Conservation (phyloP, 495 filamentous ascomycete species). For the Astrocystis sublimbata region DNA sequence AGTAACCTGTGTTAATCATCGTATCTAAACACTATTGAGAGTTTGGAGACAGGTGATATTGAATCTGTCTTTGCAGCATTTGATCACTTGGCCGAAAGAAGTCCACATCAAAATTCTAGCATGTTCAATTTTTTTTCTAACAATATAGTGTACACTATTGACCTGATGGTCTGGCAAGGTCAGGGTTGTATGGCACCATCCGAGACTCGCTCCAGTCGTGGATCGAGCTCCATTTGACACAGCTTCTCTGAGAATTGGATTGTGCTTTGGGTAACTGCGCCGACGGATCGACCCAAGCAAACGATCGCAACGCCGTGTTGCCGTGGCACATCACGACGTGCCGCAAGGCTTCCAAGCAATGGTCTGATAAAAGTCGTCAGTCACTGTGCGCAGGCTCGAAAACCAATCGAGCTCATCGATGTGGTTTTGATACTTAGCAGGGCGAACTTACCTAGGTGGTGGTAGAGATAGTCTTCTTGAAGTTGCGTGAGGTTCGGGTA, state of each 20-base stretch:
- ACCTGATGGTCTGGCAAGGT: background rate
- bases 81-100: no score
- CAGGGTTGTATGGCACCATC: background rate
- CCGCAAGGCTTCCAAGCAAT: constrained; percentile 22
- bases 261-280: background rate
- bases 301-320: constrained; percentile 17
- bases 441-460: constrained; percentile 18
- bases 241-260: constrained; percentile 14
- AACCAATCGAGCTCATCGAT: background rate
- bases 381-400: background rate
- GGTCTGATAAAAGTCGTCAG: constrained; percentile 9
- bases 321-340: constrained; percentile 24
- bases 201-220: constrained; percentile 12
- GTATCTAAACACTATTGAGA: no score
- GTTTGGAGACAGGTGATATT: no score
- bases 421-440: no score
- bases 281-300: constrained; percentile 8
- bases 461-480: constrained; percentile 14
- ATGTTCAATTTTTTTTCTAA: no score
- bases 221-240: constrained; percentile 21
- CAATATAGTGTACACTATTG: no score
- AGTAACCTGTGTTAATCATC: no score
- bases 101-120: no score
- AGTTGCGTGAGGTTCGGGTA: constrained; percentile 22
- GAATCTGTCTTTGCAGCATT: no score